Percentiles rank a stretch among this genome's conserved stretches.
phyloP scores from a whole-genome alignment of 169 alveolate genomes.

The Plasmodium gonderi region DNA sequence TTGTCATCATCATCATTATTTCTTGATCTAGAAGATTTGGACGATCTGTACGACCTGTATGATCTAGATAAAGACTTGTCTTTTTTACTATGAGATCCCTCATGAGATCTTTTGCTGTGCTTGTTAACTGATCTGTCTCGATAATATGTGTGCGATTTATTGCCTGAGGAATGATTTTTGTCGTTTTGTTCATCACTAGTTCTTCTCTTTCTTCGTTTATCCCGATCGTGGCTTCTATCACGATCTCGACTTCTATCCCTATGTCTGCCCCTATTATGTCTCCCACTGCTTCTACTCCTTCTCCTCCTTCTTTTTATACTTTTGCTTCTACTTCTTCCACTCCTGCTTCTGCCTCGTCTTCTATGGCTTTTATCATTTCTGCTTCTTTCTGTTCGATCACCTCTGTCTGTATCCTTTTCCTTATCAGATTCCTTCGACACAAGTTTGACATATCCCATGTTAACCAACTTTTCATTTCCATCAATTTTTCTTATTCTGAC shows the following conservation, averaged over 20 bases:
- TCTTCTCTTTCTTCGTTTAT: constrained; percentile 19
- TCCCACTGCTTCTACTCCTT: background rate
- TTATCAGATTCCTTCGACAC: constrained; percentile 41
- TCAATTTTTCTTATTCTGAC: constrained; percentile 75
- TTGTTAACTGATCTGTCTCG: constrained; percentile 28
- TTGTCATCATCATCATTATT: no score
- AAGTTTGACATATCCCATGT: constrained; percentile 79
- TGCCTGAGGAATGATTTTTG: constrained; percentile 12
- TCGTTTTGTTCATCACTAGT: constrained; percentile 6
- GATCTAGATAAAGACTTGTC: constrained; percentile 30
- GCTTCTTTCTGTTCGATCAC: constrained; percentile 37
- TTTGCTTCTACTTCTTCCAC: constrained; percentile 3
- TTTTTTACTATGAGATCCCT: constrained; percentile 12
- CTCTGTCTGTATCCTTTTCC: constrained; percentile 19
- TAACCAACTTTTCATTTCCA: constrained; percentile 79
- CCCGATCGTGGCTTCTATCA: constrained; percentile 12
- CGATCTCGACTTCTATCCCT: constrained; percentile 7
- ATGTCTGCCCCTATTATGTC: background rate
- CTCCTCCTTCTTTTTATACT: background rate
- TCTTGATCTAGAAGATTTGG: no score
- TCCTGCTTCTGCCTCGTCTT: constrained; percentile 31
- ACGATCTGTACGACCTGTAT: constrained; percentile 17
- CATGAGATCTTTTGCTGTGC: constrained; percentile 6
- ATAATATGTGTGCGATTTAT: constrained; percentile 11
- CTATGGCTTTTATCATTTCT: background rate